Evolutionary conservation across 257 asterid genomes (phyloP).

Genomic region (Datura wrightii): DNA sequence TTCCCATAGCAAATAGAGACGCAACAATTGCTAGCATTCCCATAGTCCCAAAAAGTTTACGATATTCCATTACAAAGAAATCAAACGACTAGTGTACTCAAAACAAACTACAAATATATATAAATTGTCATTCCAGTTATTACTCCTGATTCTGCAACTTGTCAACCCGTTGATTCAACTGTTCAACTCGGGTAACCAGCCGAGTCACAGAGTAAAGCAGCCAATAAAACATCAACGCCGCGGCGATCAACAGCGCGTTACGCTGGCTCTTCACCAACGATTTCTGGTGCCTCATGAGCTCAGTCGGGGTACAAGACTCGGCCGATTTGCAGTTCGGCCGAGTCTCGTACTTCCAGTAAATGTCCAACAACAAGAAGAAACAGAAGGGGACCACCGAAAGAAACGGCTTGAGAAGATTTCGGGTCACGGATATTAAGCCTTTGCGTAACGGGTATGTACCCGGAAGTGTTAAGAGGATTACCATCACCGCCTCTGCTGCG

Average conservation of each 20-base stretch:
- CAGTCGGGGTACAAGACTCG: constrained; percentile 46
- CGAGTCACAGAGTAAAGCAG: constrained; percentile 51
- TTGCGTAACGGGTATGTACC: constrained; percentile 48
- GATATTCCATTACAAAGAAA: background rate
- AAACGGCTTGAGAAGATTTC: constrained; percentile 52
- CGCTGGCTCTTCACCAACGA: constrained; percentile 55
- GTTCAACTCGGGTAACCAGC: constrained; percentile 50
- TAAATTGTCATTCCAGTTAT: fast-evolving
- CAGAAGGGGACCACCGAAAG: constrained; percentile 57
- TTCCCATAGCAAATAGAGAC: no score
- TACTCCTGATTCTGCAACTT: constrained; percentile 42
- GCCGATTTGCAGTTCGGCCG: constrained; percentile 48
- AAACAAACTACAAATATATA: background rate
- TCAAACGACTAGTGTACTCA: background rate
- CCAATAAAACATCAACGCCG: constrained; percentile 56
- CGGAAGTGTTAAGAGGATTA: constrained; percentile 52
- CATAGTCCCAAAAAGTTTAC: no score
- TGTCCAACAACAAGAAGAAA: constrained; percentile 53
- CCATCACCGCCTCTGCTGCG: constrained; percentile 57
- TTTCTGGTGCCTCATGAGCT: constrained; percentile 59
- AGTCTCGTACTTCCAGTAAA: constrained; percentile 66
- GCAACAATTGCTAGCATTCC: no score
- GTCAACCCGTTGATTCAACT: constrained; percentile 49
- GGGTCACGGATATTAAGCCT: constrained; percentile 47
- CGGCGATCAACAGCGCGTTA: constrained; percentile 55